Evolutionary conservation across 768 basidiomycete genomes (phyloP).

Genomic region (Pleurotus pulmonarius): DNA sequence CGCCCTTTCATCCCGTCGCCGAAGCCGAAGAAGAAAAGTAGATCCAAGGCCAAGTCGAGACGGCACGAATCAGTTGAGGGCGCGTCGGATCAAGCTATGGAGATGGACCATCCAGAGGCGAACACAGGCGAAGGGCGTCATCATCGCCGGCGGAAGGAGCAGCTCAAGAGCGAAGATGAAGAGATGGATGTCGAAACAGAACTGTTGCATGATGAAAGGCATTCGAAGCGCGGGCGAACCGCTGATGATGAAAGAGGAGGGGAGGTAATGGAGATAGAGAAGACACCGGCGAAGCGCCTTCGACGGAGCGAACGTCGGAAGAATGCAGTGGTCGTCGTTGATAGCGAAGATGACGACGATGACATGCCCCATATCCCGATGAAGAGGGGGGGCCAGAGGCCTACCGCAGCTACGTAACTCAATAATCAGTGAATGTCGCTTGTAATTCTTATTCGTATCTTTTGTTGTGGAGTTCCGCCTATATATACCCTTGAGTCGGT

Average conservation of each 20-base stretch:
- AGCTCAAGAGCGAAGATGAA: too few species aligned
- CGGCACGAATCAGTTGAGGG: slow-evolving; percentile 20
- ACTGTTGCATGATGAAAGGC: too few species aligned
- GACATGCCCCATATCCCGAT: slow-evolving; percentile 22
- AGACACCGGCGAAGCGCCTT: slow-evolving; percentile 21
- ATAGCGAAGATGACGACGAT: slow-evolving; percentile 27
- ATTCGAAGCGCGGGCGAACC: too few species aligned
- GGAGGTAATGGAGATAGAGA: slow-evolving; percentile 10
- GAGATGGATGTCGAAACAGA: too few species aligned
- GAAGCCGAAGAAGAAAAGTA: slow-evolving; percentile 30
- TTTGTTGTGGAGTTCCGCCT: not conserved
- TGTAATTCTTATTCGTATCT: not conserved
- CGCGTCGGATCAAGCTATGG: slow-evolving; percentile 2
- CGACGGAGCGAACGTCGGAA: slow-evolving; percentile 28
- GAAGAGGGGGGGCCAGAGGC: slow-evolving; percentile 10
- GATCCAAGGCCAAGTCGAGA: slow-evolving; percentile 16
- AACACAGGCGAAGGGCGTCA: too few species aligned
- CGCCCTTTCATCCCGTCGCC: slow-evolving; percentile 57
- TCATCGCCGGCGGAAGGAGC: too few species aligned
- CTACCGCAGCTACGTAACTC: not conserved
- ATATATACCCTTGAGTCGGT: too few species aligned
- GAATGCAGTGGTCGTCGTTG: slow-evolving; percentile 17
- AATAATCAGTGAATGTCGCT: not conserved
- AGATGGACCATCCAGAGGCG: not conserved
- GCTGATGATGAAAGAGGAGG: not conserved